phyloP scores from a whole-genome alignment of 2,329 filamentous ascomycete genomes.

The Cladosporium sp. region DNA sequence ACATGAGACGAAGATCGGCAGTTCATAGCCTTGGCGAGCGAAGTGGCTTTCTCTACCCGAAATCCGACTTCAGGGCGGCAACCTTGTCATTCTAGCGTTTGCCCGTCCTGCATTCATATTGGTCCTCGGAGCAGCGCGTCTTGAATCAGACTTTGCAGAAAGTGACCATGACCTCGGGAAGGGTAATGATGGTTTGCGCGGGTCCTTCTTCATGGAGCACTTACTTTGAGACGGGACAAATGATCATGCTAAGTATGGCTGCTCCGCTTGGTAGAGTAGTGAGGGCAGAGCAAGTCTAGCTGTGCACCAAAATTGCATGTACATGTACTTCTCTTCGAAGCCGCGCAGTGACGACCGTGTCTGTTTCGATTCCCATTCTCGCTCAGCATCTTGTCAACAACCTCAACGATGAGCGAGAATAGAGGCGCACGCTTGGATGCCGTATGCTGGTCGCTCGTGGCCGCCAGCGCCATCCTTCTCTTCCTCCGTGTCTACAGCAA shows the following conservation, averaged over 20 bases:
- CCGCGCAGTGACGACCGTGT: not conserved
- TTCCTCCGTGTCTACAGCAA: slow-evolving; percentile 15
- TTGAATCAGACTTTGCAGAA: not conserved
- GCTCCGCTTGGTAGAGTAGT: not conserved
- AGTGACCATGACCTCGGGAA: not conserved
- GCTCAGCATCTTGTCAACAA: not conserved
- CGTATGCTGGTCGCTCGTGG: slow-evolving; percentile 4
- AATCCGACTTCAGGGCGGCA: not conserved
- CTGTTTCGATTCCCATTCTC: not conserved
- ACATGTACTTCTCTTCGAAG: not conserved
- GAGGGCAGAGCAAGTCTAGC: not conserved
- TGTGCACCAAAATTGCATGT: not conserved
- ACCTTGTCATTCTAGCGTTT: not conserved
- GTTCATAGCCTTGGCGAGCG: not conserved
- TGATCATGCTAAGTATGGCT: not conserved
- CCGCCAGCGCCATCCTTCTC: not conserved
- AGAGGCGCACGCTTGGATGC: slow-evolving; percentile 9
- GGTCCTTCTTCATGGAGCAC: not conserved
- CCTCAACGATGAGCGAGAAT: slow-evolving; percentile 2
- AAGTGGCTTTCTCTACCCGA: not conserved
- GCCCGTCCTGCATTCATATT: not conserved
- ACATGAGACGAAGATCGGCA: slow-evolving; percentile 12
- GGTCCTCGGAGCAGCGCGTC: not conserved
- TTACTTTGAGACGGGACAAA: not conserved
- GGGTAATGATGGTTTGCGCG: not conserved